Percentiles rank a stretch among this genome's conserved stretches.
Conservation (phyloP, 768 basidiomycete genomes). For the Russula ochroleuca region DNA sequence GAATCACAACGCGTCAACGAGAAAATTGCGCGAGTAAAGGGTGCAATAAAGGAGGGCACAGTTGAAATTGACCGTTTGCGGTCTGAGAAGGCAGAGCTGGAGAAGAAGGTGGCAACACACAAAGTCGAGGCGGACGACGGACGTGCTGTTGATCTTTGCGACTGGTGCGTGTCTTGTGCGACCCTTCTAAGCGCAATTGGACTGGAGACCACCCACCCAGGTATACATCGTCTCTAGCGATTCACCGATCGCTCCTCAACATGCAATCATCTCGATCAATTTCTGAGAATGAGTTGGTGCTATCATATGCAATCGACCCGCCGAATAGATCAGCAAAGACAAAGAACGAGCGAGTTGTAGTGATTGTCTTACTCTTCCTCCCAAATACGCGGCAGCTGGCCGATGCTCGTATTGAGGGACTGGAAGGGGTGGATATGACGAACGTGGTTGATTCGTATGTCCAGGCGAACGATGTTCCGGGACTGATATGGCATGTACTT, state of each 20-base stretch:
- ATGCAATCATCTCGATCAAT: slow-evolving; percentile 55
- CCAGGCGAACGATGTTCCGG: slow-evolving; percentile 59
- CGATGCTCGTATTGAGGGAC: slow-evolving; percentile 50
- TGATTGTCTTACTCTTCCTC: slow-evolving; percentile 59
- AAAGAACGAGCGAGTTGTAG: slow-evolving; percentile 37
- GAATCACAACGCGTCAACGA: slow-evolving; percentile 52
- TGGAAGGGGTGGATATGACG: slow-evolving; percentile 49
- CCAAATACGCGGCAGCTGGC: slow-evolving; percentile 66
- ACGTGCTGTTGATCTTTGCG: slow-evolving; percentile 58
- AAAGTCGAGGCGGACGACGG: slow-evolving; percentile 56
- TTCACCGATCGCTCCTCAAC: slow-evolving; percentile 60
- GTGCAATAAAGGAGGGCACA: slow-evolving; percentile 53
- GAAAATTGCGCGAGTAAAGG: slow-evolving; percentile 51
- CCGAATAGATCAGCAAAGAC: slow-evolving; percentile 27
- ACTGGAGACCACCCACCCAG: slow-evolving; percentile 37
- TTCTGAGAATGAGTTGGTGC: slow-evolving; percentile 73
- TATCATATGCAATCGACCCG: slow-evolving; percentile 54
- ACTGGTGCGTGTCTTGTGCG: slow-evolving; percentile 56
- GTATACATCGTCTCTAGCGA: slow-evolving; percentile 62
- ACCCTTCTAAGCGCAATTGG: background rate
- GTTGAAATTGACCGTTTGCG: slow-evolving; percentile 56
- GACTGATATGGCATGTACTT: slow-evolving; percentile 58
- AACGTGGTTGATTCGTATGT: slow-evolving; percentile 61
- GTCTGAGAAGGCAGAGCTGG: slow-evolving; percentile 60
- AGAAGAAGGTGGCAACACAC: slow-evolving; percentile 58